Conservation (phyloP, 139 green algal genomes). For the Picochlorum sp. region DNA sequence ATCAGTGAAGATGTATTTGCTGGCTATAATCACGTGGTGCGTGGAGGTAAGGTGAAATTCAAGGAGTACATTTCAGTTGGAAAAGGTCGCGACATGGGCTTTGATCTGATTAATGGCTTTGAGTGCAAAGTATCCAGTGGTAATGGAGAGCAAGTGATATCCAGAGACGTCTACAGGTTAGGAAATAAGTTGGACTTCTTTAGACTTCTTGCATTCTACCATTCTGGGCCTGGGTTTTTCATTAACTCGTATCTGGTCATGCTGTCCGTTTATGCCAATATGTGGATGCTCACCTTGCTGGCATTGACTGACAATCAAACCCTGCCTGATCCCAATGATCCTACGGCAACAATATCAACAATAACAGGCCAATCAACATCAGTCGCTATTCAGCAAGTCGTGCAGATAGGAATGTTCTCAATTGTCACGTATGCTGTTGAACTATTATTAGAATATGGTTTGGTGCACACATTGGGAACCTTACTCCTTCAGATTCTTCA, state of each 20-base stretch:
- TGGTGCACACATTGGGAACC: conserved; percentile 29
- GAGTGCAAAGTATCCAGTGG: conserved; percentile 74
- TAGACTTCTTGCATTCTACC: conserved; percentile 64
- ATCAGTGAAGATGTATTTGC: conserved; percentile 54
- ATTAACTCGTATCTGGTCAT: conserved; percentile 65
- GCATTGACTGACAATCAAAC: conserved; percentile 18
- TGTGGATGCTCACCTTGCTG: conserved; percentile 45
- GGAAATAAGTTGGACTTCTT: conserved; percentile 67
- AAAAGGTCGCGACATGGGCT: conserved; percentile 88
- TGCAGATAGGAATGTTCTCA: conserved; percentile 59
- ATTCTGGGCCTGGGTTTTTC: conserved; percentile 57
- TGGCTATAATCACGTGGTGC: conserved; percentile 67
- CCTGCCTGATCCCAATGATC: neutral
- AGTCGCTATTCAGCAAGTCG: conserved; percentile 33
- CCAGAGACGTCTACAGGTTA: conserved; percentile 63
- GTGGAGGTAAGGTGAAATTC: conserved; percentile 66
- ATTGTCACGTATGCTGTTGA: conserved; percentile 53
- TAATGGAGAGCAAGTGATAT: conserved; percentile 76
- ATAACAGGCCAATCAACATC: conserved; percentile 8
- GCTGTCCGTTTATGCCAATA: conserved; percentile 46
- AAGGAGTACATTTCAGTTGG: conserved; percentile 69
- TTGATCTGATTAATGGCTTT: conserved; percentile 84
- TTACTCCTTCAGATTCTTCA: conserved; percentile 37
- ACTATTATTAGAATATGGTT: conserved; percentile 49
- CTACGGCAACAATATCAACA: conserved; percentile 11